phyloP scores from a whole-genome alignment of 1,139 yeast species.

The Hanseniaspora gamundiae region DNA sequence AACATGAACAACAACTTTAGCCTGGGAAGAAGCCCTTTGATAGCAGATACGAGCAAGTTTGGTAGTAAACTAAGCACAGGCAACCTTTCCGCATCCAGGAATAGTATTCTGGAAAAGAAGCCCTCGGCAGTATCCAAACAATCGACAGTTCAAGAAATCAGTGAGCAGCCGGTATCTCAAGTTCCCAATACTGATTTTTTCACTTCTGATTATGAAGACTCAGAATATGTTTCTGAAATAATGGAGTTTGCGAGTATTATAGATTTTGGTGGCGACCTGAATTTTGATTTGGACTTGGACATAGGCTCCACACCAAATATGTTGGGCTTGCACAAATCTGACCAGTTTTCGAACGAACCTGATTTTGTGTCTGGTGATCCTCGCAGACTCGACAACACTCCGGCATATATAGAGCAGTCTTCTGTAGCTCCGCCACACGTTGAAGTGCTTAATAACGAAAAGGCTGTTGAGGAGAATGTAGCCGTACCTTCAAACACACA shows the following conservation, averaged over 20 bases:
- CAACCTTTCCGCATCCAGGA: neutral
- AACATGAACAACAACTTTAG: conserved; percentile 5
- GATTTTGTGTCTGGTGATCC: neutral
- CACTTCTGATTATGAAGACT: conserved; percentile 17
- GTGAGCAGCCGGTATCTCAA: neutral
- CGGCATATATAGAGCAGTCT: too few relatives aligned
- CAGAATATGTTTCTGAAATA: conserved; percentile 26
- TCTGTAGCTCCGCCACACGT: too few relatives aligned
- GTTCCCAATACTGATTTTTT: neutral
- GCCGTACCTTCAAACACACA: neutral
- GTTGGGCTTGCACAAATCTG: neutral
- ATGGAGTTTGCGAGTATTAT: conserved; percentile 57
- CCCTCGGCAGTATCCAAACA: too few relatives aligned
- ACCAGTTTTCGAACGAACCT: neutral
- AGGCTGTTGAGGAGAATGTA: too few relatives aligned
- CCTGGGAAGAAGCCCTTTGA: neutral
- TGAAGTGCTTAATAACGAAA: too few relatives aligned
- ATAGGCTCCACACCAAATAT: neutral
- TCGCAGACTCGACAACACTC: too few relatives aligned
- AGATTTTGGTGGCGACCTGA: conserved; percentile 40
- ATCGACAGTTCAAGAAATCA: too few relatives aligned
- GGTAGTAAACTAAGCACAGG: neutral
- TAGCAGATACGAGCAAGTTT: neutral
- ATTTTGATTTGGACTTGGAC: conserved; percentile 20
- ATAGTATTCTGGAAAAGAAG: too few relatives aligned